These are phyloP conservation scores for Yarrowia deformans DNA, from an alignment of 805 yeast species.

Conservation along the genomic window DNA sequence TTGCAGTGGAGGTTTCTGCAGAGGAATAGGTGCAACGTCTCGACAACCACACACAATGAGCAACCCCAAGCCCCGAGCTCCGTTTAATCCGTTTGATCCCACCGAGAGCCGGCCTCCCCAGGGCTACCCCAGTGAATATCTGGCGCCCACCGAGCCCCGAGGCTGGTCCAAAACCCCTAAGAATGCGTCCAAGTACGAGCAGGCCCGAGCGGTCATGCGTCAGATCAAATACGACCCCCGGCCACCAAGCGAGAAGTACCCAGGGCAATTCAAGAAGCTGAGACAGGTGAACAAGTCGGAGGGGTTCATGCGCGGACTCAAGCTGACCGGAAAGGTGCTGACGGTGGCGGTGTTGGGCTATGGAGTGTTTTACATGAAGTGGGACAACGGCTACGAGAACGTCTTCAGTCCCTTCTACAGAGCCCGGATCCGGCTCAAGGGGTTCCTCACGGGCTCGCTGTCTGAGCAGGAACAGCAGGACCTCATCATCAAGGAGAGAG, in stretches of 20 bases:
- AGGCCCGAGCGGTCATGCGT: constrained; percentile 75
- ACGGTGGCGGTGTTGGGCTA: constrained; percentile 61
- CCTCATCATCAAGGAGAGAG: constrained; percentile 54
- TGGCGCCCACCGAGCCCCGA: constrained; percentile 68
- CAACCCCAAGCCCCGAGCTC: constrained; percentile 57
- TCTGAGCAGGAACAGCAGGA: constrained; percentile 69
- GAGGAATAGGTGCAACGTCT: background rate
- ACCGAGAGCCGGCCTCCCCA: constrained; percentile 76
- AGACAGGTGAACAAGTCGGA: constrained; percentile 61
- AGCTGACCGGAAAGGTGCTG: constrained; percentile 60
- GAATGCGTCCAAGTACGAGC: constrained; percentile 70
- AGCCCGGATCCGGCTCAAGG: constrained; percentile 63
- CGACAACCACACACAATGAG: constrained; percentile 23
- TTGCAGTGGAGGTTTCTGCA: background rate
- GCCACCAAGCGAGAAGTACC: constrained; percentile 74
- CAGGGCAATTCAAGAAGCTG: constrained; percentile 79
- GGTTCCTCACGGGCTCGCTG: constrained; percentile 60
- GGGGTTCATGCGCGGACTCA: constrained; percentile 66
- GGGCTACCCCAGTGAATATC: constrained; percentile 85
- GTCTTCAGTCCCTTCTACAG: constrained; percentile 74
- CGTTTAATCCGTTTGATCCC: constrained; percentile 86
- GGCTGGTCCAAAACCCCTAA: constrained; percentile 65
- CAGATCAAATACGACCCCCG: constrained; percentile 77
- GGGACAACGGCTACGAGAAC: constrained; percentile 86
- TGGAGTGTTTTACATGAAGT: constrained; percentile 74